A percentile compares a stretch with the other conserved stretches of the same genome.
Evolutionary conservation across 371 early-diverging fungal genomes (phyloP).

Genomic region (Rhizomucor miehei): DNA sequence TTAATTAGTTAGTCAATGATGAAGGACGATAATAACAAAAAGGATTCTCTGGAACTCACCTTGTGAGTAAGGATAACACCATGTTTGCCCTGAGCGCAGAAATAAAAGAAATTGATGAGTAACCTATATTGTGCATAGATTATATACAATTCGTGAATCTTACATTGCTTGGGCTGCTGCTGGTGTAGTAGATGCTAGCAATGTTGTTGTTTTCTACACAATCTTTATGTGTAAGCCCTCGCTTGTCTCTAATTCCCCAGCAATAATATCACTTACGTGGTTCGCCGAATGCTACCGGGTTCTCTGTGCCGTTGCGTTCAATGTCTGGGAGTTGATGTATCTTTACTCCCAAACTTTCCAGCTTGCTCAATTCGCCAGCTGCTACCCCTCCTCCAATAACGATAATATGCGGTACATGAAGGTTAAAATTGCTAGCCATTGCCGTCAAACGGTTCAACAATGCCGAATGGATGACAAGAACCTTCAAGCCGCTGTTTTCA

Average conservation of each 20-base stretch:
- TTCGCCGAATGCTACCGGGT: slow-evolving; percentile 19
- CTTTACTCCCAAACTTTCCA: slow-evolving; percentile 19
- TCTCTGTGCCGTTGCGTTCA: slow-evolving; percentile 22
- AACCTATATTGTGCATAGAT: too few relatives aligned
- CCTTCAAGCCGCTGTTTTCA: slow-evolving; percentile 20
- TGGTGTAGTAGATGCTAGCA: slow-evolving; percentile 37
- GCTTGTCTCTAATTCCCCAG: too few relatives aligned
- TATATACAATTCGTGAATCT: too few relatives aligned
- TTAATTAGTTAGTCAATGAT: too few relatives aligned
- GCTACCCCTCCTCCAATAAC: slow-evolving; percentile 35
- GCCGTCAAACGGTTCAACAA: slow-evolving; percentile 16
- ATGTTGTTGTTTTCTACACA: slow-evolving; percentile 28
- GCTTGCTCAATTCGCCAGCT: background rate
- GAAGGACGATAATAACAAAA: too few relatives aligned
- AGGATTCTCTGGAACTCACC: slow-evolving; percentile 17
- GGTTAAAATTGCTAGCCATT: slow-evolving; percentile 6
- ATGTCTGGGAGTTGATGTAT: slow-evolving; percentile 30
- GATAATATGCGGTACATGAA: slow-evolving; percentile 25
- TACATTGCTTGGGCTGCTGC: background rate
- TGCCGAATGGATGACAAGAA: slow-evolving; percentile 26
- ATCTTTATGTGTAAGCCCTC: background rate
- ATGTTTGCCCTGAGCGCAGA: slow-evolving; percentile 13
- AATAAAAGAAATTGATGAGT: slow-evolving; percentile 1
- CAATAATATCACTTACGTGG: slow-evolving; percentile 26
- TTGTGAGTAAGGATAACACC: slow-evolving; percentile 50